Percentiles rank a stretch among this genome's conserved stretches.
Conservation (phyloP, 2,329 filamentous ascomycete species). For the Aspergillus oerlinghausenensis region DNA sequence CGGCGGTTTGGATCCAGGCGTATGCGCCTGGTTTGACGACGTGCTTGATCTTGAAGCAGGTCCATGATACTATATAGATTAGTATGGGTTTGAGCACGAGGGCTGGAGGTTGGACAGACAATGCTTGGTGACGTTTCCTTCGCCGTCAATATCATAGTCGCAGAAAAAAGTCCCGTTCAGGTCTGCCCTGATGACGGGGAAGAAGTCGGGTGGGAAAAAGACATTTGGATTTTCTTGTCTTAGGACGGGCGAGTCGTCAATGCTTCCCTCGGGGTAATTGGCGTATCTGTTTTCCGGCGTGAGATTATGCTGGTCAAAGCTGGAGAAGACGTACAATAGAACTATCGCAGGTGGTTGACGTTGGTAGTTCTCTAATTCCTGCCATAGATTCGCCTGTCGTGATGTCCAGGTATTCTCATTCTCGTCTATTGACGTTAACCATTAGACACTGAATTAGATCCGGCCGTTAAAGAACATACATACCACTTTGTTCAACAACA, state of each 20-base stretch:
- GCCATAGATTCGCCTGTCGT: not conserved
- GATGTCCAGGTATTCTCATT: not conserved
- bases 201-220: conserved; percentile 3
- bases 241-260: not conserved
- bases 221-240: not conserved
- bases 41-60: conserved; percentile 22
- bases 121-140: not conserved
- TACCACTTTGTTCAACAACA: not conserved
- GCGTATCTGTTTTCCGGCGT: not conserved
- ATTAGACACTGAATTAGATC: not conserved
- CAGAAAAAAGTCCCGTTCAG: conserved; percentile 19
- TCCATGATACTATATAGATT: conserved; percentile 18
- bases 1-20: conserved; percentile 16
- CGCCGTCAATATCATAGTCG: conserved; percentile 6
- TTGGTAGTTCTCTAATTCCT: not conserved
- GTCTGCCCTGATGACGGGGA: conserved; percentile 8
- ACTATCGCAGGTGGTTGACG: not conserved
- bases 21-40: conserved; percentile 9
- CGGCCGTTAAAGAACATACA: not conserved
- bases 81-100: not conserved
- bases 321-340: not conserved
- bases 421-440: not conserved
- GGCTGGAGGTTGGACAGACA: not conserved
- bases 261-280: not conserved
- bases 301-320: not conserved